Evolutionary conservation across 768 basidiomycete species (phyloP), one percentile per base, ranked within the genome.

Genomic region (Xerocomellus dryophilus): DNA sequence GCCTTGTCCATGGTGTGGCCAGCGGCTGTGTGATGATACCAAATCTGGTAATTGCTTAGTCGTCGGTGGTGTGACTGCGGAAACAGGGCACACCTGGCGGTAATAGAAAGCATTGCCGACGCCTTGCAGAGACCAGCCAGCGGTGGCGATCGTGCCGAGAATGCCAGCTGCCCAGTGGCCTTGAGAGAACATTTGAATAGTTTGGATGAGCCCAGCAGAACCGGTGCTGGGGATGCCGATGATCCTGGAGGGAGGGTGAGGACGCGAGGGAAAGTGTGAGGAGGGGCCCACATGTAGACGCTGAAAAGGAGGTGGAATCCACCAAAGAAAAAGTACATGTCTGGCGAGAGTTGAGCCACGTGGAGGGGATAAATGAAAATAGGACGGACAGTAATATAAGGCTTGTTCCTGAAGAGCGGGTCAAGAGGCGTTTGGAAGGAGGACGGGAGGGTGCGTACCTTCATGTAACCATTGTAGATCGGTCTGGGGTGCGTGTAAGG

Each of bases 391-490:
- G 74, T 90, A 96, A 76, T 94, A 96, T 68, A 95, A 73, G 4
- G 93, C 82, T 83, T 93, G 92, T 76, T 93, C 91, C 92, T 93
- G 72, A 56, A 58, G 38, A 41, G 17, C 15, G 21, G n/a, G 52
- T 67, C 40, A 73, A 56, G 44, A 46, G 49, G 43, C 44, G 51
- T 52, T 47, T 63, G 61, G 58, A 61, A 67, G 60, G 68, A 65
- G 58, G 51, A 56, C 20, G 56, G 35, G 25, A 39, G 40, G 35
- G 48, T 34, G 52, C 76, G 67, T 64, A 87, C 95, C 82, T 97
- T 96, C 86, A 93, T 92, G 76, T 93, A 96, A 50, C 91, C 95
- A 63, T 97, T 95, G 77, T 98, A 98, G 67, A 95, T 90, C 15
- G 96, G 95, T 65, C 93, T 93, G 65, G 35, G 38, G 23, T n/a